These are phyloP conservation scores for Dothistroma pini DNA, from an alignment of 2,329 filamentous ascomycete genomes.

Conservation along the genomic window DNA sequence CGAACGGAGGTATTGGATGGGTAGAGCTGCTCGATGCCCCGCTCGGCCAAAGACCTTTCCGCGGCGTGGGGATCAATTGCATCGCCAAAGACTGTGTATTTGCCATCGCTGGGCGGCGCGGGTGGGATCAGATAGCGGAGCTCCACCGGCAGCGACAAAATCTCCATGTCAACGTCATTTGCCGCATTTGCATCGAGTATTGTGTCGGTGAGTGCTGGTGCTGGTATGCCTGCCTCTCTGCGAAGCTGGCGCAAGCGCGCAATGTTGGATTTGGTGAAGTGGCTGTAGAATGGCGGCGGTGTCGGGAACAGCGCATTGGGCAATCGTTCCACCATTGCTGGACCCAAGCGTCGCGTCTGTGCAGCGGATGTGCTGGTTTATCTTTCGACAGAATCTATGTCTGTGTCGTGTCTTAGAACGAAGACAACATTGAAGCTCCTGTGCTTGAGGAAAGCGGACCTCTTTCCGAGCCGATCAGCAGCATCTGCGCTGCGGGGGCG, in stretches of 20 bases:
- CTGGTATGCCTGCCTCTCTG: constrained; percentile 23
- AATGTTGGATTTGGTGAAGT: constrained; percentile 76
- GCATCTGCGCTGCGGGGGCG: neutral
- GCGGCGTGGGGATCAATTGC: constrained; percentile 59
- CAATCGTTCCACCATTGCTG: neutral
- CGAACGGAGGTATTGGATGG: constrained; percentile 42
- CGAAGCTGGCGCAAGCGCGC: constrained; percentile 47
- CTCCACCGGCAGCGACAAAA: constrained; percentile 61
- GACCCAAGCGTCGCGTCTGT: neutral
- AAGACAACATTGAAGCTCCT: neutral
- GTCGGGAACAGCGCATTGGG: constrained; percentile 66
- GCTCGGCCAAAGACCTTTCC: constrained; percentile 64
- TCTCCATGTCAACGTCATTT: constrained; percentile 25
- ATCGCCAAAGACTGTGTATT: constrained; percentile 72
- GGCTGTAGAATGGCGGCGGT: constrained; percentile 84
- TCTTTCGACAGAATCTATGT: neutral
- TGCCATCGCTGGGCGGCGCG: constrained; percentile 63
- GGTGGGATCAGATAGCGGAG: constrained; percentile 79
- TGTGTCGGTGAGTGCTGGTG: constrained; percentile 13
- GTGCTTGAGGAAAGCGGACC: neutral
- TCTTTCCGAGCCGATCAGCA: neutral
- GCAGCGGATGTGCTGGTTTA: neutral
- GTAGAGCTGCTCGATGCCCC: constrained; percentile 69
- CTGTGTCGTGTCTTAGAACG: too few species aligned
- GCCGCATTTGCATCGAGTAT: constrained; percentile 28